phyloP scores from a whole-genome alignment of 1,284 basidiomycete species.

The Ustilago bromivora region DNA sequence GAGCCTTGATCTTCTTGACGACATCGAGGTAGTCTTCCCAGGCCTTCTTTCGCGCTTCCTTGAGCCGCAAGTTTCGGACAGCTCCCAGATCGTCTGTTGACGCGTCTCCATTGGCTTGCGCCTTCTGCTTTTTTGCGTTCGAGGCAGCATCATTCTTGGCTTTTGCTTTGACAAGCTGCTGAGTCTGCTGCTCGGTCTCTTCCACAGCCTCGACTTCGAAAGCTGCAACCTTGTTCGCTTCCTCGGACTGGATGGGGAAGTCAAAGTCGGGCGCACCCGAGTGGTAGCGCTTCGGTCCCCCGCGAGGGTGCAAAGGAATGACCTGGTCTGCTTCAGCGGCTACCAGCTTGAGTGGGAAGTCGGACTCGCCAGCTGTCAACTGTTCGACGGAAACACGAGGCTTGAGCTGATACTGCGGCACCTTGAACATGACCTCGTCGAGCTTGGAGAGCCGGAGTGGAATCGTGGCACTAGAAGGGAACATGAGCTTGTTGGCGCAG shows the following conservation, averaged over 20 bases:
- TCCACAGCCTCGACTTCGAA: constrained; percentile 71
- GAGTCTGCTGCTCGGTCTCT: constrained; percentile 73
- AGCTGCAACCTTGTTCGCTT: constrained; percentile 34
- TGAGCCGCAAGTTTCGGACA: constrained; percentile 35
- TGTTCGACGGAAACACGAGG: constrained; percentile 16
- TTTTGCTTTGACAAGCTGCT: constrained; percentile 54
- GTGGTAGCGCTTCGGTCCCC: constrained; percentile 23
- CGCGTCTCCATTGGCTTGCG: constrained; percentile 19
- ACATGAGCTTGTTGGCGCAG: constrained; percentile 78
- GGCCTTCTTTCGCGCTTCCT: constrained; percentile 50
- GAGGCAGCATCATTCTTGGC: constrained; percentile 40
- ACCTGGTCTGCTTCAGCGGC: constrained; percentile 38
- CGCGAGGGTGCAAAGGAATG: constrained; percentile 46
- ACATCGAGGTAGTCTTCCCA: constrained; percentile 55
- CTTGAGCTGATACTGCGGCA: constrained; percentile 74
- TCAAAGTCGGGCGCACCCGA: constrained; percentile 67
- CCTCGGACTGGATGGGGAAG: constrained; percentile 20
- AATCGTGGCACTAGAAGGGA: constrained; percentile 79
- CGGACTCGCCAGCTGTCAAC: background rate
- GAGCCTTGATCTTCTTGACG: constrained; percentile 39
- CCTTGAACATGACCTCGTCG: constrained; percentile 80
- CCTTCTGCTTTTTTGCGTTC: constrained; percentile 70
- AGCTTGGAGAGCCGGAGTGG: constrained; percentile 80
- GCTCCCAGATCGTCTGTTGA: constrained; percentile 26
- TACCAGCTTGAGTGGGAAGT: constrained; percentile 21